Percentiles rank a stretch among this genome's conserved stretches.
Conservation (phyloP, 2,329 filamentous ascomycete species). For the Fusarium humuli region DNA sequence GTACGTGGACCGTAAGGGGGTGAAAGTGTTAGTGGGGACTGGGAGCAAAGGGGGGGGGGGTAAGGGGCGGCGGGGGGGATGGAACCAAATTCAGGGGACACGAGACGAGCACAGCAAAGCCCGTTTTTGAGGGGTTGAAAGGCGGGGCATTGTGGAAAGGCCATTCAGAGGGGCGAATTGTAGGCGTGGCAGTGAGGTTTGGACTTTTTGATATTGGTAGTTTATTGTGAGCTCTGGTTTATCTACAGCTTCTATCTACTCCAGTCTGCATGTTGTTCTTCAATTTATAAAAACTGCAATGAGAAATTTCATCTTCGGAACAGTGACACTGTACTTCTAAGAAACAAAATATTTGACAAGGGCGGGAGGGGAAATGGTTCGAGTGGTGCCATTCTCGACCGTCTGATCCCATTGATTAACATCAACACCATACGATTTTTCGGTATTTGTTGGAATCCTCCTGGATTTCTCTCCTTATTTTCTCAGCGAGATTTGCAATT, state of each 20-base stretch:
- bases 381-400: slow-evolving; percentile 45
- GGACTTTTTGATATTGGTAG: background rate
- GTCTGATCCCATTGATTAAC: slow-evolving; percentile 38
- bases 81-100: slow-evolving; percentile 36
- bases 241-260: background rate
- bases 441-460: slow-evolving; percentile 41
- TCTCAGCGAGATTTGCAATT: slow-evolving; percentile 3
- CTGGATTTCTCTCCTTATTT: slow-evolving; percentile 2
- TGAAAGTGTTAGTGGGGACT: too few relatives aligned
- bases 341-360: slow-evolving; percentile 25
- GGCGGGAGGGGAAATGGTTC: slow-evolving; percentile 35
- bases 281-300: too few relatives aligned
- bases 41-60: too few relatives aligned
- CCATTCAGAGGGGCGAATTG: slow-evolving; percentile 37
- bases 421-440: slow-evolving; percentile 45
- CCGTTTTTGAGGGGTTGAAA: slow-evolving; percentile 40
- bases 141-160: slow-evolving; percentile 31
- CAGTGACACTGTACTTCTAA: background rate
- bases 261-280: too few relatives aligned
- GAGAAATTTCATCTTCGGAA: too few relatives aligned
- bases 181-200: slow-evolving; percentile 28
- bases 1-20: too few relatives aligned
- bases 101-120: background rate
- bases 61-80: too few relatives aligned
- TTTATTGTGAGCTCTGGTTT: background rate